Conservation (phyloP, 1,139 yeast genomes). For the Kodamaea alishanica region DNA sequence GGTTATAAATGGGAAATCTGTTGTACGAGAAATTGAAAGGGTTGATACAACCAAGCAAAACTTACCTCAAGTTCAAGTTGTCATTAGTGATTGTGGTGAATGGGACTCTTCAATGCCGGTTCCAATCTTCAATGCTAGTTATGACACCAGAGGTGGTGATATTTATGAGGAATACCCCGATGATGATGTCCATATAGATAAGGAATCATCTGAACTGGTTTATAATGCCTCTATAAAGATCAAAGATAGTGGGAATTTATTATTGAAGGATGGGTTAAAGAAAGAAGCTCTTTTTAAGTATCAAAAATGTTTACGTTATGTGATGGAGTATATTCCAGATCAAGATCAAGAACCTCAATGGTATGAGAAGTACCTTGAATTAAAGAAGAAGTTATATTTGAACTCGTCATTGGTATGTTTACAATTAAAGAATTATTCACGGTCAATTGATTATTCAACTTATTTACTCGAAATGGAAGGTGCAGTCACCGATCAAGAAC, state of each 20-base stretch:
- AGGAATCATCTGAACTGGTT: constrained; percentile 54
- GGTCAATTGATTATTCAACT: constrained; percentile 50
- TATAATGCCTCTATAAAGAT: constrained; percentile 50
- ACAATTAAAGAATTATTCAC: constrained; percentile 43
- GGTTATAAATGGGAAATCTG: constrained; percentile 62
- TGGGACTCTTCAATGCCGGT: constrained; percentile 52
- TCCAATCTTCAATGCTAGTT: constrained; percentile 62
- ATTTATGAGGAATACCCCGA: constrained; percentile 73
- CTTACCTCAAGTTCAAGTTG: constrained; percentile 40
- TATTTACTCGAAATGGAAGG: constrained; percentile 52
- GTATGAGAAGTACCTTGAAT: constrained; percentile 44
- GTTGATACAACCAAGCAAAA: constrained; percentile 41
- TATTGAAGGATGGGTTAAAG: constrained; percentile 52
- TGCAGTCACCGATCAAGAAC: constrained; percentile 33
- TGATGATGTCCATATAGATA: constrained; percentile 56
- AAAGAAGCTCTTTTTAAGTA: constrained; percentile 58
- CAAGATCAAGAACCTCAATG: constrained; percentile 57
- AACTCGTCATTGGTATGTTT: constrained; percentile 54
- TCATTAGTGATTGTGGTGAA: constrained; percentile 60
- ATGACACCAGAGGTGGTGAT: constrained; percentile 62
- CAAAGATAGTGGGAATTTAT: constrained; percentile 61
- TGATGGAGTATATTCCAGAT: constrained; percentile 71
- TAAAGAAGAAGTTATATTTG: constrained; percentile 60
- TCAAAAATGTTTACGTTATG: constrained; percentile 58
- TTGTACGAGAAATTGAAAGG: constrained; percentile 61